These are phyloP conservation scores for Carex arenaria DNA, from an alignment of 202 grass and related monocot species.

Conservation along the genomic window DNA sequence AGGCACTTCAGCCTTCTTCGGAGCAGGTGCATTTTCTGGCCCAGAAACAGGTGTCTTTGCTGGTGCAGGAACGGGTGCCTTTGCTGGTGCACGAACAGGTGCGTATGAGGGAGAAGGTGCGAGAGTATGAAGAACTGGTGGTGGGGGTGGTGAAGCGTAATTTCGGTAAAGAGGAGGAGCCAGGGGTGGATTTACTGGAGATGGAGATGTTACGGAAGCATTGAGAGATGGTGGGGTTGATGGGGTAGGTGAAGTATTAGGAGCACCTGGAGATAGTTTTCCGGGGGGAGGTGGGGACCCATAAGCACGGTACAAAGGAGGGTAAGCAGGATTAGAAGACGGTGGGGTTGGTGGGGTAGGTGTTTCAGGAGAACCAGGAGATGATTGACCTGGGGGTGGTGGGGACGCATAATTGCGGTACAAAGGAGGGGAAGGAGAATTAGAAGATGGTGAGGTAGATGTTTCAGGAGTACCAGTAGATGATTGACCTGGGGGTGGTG, in stretches of 20 bases:
- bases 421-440: not conserved
- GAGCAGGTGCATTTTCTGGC: not conserved
- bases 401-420: slow-evolving; percentile 3
- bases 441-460: slow-evolving; percentile 6
- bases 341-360: not conserved
- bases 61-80: not conserved
- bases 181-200: not conserved
- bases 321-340: not conserved
- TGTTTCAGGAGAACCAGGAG: slow-evolving; percentile 1
- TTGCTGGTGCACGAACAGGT: not conserved
- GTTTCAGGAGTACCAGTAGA: not conserved
- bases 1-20: not conserved
- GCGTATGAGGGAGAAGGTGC: not conserved
- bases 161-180: not conserved
- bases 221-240: not conserved
- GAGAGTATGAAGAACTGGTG: not conserved
- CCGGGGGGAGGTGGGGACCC: slow-evolving; percentile 20
- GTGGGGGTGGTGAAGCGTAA: slow-evolving; percentile 3
- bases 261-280: not conserved
- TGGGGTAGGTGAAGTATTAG: not conserved
- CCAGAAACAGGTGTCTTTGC: not conserved
- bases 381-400: slow-evolving; percentile 8
- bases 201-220: not conserved
- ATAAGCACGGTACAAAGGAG: slow-evolving; percentile 15
- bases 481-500: slow-evolving; percentile 12